Conservation (phyloP, 306 rosid species). For the Leucaena leucocephala region DNA sequence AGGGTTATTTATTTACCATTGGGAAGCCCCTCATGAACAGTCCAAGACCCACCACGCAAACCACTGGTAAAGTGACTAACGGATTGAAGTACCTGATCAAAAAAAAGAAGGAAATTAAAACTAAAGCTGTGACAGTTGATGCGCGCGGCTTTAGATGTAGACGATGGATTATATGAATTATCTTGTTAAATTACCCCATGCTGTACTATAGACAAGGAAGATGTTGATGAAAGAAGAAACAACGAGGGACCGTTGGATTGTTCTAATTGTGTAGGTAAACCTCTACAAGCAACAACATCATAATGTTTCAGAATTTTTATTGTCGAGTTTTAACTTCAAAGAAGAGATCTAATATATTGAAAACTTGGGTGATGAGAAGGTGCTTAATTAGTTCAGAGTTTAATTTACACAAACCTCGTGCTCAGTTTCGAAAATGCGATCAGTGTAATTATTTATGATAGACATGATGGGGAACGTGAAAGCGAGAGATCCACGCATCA, state of each 20-base stretch:
- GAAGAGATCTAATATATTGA: conserved; percentile 13
- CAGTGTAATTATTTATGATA: conserved; percentile 63
- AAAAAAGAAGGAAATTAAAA: conserved; percentile 8
- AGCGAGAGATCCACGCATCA: conserved; percentile 82
- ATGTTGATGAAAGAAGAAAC: conserved; percentile 79
- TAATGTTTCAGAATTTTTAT: conserved; percentile 13
- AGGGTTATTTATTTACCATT: conserved; percentile 55
- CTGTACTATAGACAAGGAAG: conserved; percentile 71
- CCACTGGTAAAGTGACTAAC: conserved; percentile 68
- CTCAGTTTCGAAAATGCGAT: conserved; percentile 50
- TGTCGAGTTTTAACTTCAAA: conserved; percentile 9
- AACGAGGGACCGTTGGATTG: conserved; percentile 88
- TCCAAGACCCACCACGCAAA: conserved; percentile 86
- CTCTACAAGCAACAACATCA: conserved; percentile 58
- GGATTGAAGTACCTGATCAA: conserved; percentile 75
- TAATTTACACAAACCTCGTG: conserved; percentile 61
- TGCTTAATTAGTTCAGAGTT: neutral
- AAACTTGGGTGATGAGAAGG: neutral
- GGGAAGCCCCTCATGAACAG: conserved; percentile 84
- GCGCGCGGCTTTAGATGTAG: neutral
- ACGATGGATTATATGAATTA: conserved; percentile 32
- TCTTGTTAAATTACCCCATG: conserved; percentile 79
- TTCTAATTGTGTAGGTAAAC: conserved; percentile 68
- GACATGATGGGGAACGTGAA: conserved; percentile 70
- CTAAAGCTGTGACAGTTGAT: neutral